Evolutionary conservation across 2,329 filamentous ascomycete genomes (phyloP), one percentile per base, ranked within the genome.

Genomic region (Colletotrichum godetiae): DNA sequence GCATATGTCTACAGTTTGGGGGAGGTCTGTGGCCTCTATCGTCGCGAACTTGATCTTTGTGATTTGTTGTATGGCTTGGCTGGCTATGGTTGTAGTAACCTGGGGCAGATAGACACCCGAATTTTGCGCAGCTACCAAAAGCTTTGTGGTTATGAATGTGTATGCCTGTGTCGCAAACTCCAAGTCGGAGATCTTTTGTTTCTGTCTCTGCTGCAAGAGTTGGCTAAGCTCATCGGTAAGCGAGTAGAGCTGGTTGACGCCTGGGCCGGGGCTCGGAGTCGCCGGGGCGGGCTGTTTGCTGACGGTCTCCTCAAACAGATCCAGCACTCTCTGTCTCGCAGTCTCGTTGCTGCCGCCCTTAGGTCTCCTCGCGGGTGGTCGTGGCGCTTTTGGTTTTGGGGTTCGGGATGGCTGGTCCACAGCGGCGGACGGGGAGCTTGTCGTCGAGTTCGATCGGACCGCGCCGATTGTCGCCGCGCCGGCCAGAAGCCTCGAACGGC

Each of bases 401-500:
- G 37, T 13, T 19, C 22, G 69, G 19, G 22, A 7, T 22, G 65
- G 60, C 56, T 60, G 60, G 13, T 73, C 56, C 46, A 67, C 46
- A 35, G 71, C 52, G 61, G 42, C 61, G 35, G 67, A 49, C 22
- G 72, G 57, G 29, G 49, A 60, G 58, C 52, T 74, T 22, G 63
- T 49, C 22, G 74, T 75, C 67, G 72, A 75, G n/a, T 55, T 71
- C 24, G 63, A 55, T n/a, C 72, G 67, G 55, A 55, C 42, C 11
- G 55, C 31, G n/a, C 55, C 37, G 55, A 60, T 24, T 13, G 46
- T 57, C 19, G 64, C 49, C 29, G 72, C 60, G 42, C 56, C 52
- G 33, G 67, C 60, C 42, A 75, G 55, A 11, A 76, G 66, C 63
- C 60, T 73, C 22, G 56, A 68, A 27, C 74, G 78, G 75, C 82